phyloP scores from a whole-genome alignment of 1,139 yeast genomes.

The Candida tropicalis region DNA sequence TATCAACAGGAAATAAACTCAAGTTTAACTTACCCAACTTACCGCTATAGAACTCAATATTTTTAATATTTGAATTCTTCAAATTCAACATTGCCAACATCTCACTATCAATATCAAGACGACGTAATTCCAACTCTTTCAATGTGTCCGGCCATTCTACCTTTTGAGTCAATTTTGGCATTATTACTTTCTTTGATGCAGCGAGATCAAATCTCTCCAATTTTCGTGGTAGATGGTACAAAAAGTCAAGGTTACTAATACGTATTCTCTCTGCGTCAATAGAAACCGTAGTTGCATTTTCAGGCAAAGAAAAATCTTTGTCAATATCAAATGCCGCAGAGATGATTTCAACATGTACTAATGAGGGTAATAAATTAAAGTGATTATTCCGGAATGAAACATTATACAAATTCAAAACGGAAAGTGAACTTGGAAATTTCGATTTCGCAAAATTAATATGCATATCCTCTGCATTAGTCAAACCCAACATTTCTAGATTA shows the following conservation, averaged over 20 bases:
- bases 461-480: not conserved
- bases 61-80: not conserved
- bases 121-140: not conserved
- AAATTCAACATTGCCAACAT: not conserved
- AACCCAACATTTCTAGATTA: not conserved
- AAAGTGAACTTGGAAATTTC: not conserved
- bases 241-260: not conserved
- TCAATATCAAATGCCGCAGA: too few relatives aligned
- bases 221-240: not conserved
- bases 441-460: not conserved
- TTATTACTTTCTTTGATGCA: too few relatives aligned
- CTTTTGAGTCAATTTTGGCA: not conserved
- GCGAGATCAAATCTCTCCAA: not conserved
- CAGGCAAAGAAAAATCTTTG: too few relatives aligned
- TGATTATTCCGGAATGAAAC: too few relatives aligned
- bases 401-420: not conserved
- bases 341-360: too few relatives aligned
- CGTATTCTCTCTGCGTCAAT: not conserved
- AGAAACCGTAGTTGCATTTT: too few relatives aligned
- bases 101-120: not conserved
- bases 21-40: not conserved
- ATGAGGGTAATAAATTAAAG: too few relatives aligned
- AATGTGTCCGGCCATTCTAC: not conserved
- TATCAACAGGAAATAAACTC: not conserved
- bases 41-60: not conserved